A percentile compares a stretch with the other conserved stretches of the same genome.
These are phyloP conservation scores for Prillingera fragicola DNA, from an alignment of 1,284 basidiomycete species.

Conservation along the genomic window DNA sequence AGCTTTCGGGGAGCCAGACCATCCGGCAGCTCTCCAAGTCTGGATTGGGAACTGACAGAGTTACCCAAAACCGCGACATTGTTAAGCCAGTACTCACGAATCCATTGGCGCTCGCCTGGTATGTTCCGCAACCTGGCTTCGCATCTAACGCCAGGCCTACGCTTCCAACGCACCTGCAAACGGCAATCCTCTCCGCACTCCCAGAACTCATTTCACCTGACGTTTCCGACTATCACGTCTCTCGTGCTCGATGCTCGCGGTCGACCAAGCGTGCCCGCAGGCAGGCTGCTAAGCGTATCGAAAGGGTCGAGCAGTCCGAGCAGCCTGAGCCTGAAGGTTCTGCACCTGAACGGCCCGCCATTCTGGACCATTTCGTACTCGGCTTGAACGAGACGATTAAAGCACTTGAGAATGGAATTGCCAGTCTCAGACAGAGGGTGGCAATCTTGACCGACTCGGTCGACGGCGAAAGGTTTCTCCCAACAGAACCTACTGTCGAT, in stretches of 20 bases:
- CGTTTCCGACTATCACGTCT: slow-evolving; percentile 38
- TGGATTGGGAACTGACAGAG: slow-evolving; percentile 9
- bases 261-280: slow-evolving; percentile 28
- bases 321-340: background rate
- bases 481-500: slow-evolving; percentile 26
- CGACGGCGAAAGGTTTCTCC: slow-evolving; percentile 22
- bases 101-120: slow-evolving; percentile 41
- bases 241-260: slow-evolving; percentile 31
- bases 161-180: slow-evolving; percentile 37
- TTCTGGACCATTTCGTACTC: slow-evolving; percentile 56
- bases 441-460: slow-evolving; percentile 38
- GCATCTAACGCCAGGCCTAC: slow-evolving; percentile 30
- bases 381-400: slow-evolving; percentile 80
- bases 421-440: slow-evolving; percentile 32
- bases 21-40: slow-evolving; percentile 16
- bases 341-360: slow-evolving; percentile 39
- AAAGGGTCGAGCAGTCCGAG: background rate
- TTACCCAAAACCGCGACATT: slow-evolving; percentile 4
- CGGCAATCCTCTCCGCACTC: slow-evolving; percentile 29
- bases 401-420: slow-evolving; percentile 60
- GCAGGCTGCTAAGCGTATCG: too few relatives aligned
- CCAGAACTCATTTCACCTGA: slow-evolving; percentile 26
- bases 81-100: slow-evolving; percentile 27
- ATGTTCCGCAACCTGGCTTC: slow-evolving; percentile 5
- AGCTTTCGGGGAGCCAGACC: slow-evolving; percentile 13